phyloP scores from a whole-genome alignment of 2,329 filamentous ascomycete genomes.

The Diaporthe longicolla region DNA sequence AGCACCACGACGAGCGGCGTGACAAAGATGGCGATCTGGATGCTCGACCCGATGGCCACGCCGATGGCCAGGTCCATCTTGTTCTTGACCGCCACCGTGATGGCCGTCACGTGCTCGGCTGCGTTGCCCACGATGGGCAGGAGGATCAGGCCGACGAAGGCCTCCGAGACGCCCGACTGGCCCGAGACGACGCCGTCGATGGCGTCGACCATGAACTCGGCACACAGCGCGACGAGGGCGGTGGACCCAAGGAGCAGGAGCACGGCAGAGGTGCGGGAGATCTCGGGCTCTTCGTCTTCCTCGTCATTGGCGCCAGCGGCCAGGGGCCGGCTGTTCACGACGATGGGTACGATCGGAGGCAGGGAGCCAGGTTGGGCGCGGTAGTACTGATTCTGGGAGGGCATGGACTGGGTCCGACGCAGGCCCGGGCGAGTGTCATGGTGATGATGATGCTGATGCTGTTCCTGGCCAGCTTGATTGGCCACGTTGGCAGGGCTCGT shows the following conservation, averaged over 20 bases:
- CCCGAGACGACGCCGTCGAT: constrained; percentile 74
- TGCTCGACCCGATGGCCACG: constrained; percentile 78
- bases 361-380: constrained; percentile 45
- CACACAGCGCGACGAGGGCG: constrained; percentile 76
- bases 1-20: constrained; percentile 79
- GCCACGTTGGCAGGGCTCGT: constrained; percentile 45
- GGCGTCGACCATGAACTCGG: constrained; percentile 78
- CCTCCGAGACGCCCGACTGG: constrained; percentile 69
- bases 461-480: constrained; percentile 40
- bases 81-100: constrained; percentile 80
- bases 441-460: constrained; percentile 47
- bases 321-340: constrained; percentile 49
- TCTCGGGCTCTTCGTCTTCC: constrained; percentile 50
- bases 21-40: constrained; percentile 80
- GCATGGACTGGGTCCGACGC: constrained; percentile 70
- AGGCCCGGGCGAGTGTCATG: constrained; percentile 50
- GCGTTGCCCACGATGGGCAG: constrained; percentile 82
- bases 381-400: constrained; percentile 49
- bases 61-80: constrained; percentile 84
- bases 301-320: constrained; percentile 44
- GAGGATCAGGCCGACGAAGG: constrained; percentile 80
- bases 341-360: constrained; percentile 51
- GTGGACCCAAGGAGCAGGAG: constrained; percentile 75
- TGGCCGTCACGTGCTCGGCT: constrained; percentile 79
- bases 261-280: constrained; percentile 68